Base-by-base conservation (phyloP, 768 basidiomycete species). In the Collybiopsis luxurians region DNA sequence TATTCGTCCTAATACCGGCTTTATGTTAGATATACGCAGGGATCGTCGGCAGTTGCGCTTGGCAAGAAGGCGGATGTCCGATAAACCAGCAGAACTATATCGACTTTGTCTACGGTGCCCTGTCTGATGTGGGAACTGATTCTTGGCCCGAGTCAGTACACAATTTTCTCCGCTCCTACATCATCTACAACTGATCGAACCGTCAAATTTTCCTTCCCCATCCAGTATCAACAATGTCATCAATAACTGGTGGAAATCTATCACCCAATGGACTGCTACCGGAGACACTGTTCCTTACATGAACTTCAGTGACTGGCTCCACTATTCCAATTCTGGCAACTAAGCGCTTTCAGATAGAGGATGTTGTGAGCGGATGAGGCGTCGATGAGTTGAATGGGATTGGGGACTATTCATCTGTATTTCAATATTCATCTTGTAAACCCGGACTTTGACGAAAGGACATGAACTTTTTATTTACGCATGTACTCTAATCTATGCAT, bases 31-130 rank as follows among this genome's bases (percentile, higher is more conserved):
- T 59, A 19, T 63, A 63, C 26, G 62, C 62, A 10, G 10, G 17
- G 26, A 63, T 63, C 30, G 62, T 63, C 28, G 62, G 62, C n/a
- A 47, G 57, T 11, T 63, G 62, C 42, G 62, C 62, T 19, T 63
- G 55, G 49, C 48, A 48, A 45, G 46, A 48, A 31, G 46, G 43
- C 17, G 62, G 60, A 3, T 63, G 62, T 46, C 62, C 62, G 11
- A 61, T 63, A 31, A 63, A 61, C 17, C 50, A 61, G 44, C 62
- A 61, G 55, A 61, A 61, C 46, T 63, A 46, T 40, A 60, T 63
- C 31, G 62, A 63, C 36, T 57, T 61, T 39, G 47, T 61, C 43
- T 63, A 63, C 34, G 60, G 60, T 17, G 27, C 55, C 36, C 30
- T 60, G 19, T 52, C 56, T 30, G 50, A n/a, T 17, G 57, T 60